Percentiles rank a stretch among this genome's conserved stretches.
phyloP scores from a whole-genome alignment of 2,329 filamentous ascomycete genomes.

The Phoma herbarum region DNA sequence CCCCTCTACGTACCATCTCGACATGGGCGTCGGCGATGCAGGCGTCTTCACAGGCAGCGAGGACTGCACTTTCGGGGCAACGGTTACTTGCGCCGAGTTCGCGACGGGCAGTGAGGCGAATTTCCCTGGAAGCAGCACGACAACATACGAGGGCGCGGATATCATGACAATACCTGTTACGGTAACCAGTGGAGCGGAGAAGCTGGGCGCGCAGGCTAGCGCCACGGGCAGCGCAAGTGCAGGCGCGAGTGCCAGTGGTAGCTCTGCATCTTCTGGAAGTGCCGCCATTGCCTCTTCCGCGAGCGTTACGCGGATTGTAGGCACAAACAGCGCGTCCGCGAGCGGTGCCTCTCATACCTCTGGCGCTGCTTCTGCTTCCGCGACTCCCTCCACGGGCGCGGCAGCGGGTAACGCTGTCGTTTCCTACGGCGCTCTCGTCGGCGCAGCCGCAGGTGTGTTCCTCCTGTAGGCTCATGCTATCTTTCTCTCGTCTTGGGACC shows the following conservation, averaged over 20 bases:
- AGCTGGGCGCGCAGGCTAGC: slow-evolving; percentile 21
- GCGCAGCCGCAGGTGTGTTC: slow-evolving; percentile 15
- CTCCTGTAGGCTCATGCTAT: not conserved
- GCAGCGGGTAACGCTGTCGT: slow-evolving; percentile 16
- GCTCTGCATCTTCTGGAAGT: slow-evolving; percentile 9
- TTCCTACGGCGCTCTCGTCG: slow-evolving; percentile 16
- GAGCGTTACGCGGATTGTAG: slow-evolving; percentile 9
- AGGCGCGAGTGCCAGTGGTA: slow-evolving; percentile 9
- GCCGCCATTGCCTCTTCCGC: slow-evolving; percentile 11
- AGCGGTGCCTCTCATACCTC: slow-evolving; percentile 8
- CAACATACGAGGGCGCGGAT: slow-evolving; percentile 24
- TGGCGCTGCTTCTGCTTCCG: slow-evolving; percentile 3
- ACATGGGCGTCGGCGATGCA: slow-evolving; percentile 29
- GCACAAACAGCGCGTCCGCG: slow-evolving; percentile 3
- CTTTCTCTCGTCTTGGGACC: not conserved
- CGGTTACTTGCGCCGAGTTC: slow-evolving; percentile 33
- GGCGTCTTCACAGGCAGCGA: slow-evolving; percentile 29
- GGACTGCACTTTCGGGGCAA: slow-evolving; percentile 28
- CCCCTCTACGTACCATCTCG: slow-evolving; percentile 32
- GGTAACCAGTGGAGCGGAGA: slow-evolving; percentile 31
- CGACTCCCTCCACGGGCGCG: slow-evolving; percentile 18
- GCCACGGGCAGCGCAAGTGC: slow-evolving; percentile 3
- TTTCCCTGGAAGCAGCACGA: slow-evolving; percentile 34
- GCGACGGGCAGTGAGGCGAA: slow-evolving; percentile 37
- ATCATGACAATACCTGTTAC: slow-evolving; percentile 14